Conservation (phyloP, 495 filamentous ascomycete genomes). For the Trichoderma virens region DNA sequence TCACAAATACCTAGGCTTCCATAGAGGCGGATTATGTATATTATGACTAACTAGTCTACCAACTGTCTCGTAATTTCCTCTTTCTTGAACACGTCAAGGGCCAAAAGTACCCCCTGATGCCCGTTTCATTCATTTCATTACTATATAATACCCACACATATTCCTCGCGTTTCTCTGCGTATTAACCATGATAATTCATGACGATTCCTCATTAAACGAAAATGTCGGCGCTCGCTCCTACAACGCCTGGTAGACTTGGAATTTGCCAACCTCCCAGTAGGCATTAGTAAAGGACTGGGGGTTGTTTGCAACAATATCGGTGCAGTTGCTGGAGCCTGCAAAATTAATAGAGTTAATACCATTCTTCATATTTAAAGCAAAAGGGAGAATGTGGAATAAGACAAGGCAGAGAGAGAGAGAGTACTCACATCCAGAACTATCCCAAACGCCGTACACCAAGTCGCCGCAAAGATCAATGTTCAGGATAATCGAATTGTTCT, state of each 20-base stretch:
- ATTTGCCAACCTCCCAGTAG: slow-evolving; percentile 60
- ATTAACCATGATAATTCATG: background rate
- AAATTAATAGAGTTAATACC: background rate
- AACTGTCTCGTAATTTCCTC: background rate
- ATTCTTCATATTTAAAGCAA: background rate
- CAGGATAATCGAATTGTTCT: slow-evolving; percentile 57
- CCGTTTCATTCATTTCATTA: background rate
- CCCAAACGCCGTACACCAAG: slow-evolving; percentile 46
- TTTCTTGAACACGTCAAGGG: background rate
- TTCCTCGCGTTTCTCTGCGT: background rate
- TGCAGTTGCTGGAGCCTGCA: slow-evolving; percentile 43
- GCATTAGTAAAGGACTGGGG: slow-evolving; percentile 51
- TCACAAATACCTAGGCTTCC: background rate
- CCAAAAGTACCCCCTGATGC: background rate
- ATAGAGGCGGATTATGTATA: background rate
- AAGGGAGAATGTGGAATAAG: slow-evolving; percentile 1
- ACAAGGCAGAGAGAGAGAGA: slow-evolving; percentile 4
- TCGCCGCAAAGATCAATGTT: slow-evolving; percentile 64
- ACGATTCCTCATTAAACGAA: background rate
- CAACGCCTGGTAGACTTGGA: slow-evolving; percentile 50
- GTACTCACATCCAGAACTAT: slow-evolving; percentile 37
- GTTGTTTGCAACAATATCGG: slow-evolving; percentile 55
- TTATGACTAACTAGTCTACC: background rate
- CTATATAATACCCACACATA: background rate
- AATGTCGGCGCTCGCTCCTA: background rate